phyloP scores from a whole-genome alignment of 179 eudicot genomes.

The Silene coronaria region DNA sequence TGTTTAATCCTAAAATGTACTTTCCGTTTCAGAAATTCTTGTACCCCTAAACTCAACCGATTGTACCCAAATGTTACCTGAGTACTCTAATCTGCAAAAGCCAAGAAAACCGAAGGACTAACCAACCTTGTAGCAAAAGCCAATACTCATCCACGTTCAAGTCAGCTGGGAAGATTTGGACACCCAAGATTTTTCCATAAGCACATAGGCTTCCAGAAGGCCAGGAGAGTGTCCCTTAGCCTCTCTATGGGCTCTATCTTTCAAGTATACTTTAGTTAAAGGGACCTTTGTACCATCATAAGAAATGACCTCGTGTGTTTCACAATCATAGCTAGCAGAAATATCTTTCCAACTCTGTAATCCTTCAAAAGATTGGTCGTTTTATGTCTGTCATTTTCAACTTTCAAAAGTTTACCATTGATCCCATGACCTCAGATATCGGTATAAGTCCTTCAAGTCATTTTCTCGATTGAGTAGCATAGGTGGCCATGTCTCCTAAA shows the following conservation, averaged over 20 bases:
- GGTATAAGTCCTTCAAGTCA: no score
- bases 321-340: conserved; percentile 53
- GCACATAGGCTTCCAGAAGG: conserved; percentile 80
- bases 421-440: no score
- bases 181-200: conserved; percentile 81
- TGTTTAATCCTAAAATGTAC: no score
- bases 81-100: no score
- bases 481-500: no score
- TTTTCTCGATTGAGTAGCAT: no score
- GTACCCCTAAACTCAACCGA: no score
- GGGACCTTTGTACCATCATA: conserved; percentile 68
- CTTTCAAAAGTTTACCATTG: conserved; percentile 21
- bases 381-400: conserved; percentile 16
- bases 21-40: background rate
- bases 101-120: conserved; percentile 19
- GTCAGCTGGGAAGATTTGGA: conserved; percentile 77
- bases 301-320: conserved; percentile 58
- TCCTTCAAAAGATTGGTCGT: conserved; percentile 22
- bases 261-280: conserved; percentile 60
- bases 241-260: conserved; percentile 28
- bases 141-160: conserved; percentile 88
- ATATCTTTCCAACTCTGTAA: conserved; percentile 40
- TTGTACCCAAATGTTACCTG: no score
- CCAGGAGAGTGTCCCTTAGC: conserved; percentile 60
- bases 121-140: conserved; percentile 99